These are phyloP conservation scores for Populus hybrid DNA, from an alignment of 441 rosid species.

Conservation along the genomic window DNA sequence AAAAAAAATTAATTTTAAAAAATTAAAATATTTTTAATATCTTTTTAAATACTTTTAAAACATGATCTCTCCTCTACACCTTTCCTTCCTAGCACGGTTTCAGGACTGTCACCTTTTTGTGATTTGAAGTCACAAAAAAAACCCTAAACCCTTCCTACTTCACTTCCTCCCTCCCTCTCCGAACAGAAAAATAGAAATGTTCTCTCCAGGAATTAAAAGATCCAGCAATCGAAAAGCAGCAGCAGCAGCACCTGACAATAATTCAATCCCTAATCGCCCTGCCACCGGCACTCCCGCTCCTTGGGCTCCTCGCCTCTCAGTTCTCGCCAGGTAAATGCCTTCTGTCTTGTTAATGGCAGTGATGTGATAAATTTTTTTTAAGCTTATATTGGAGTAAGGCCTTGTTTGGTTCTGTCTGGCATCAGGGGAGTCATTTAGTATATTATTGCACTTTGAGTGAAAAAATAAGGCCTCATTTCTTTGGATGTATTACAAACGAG, in stretches of 20 bases:
- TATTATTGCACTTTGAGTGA: neutral
- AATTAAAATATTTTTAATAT: too few relatives aligned
- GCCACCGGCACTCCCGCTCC: conserved; percentile 85
- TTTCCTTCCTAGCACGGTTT: neutral
- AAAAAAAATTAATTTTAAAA: too few relatives aligned
- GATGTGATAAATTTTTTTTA: too few relatives aligned
- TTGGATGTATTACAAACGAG: neutral
- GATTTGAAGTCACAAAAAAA: too few relatives aligned
- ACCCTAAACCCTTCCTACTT: neutral
- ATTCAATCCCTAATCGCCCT: conserved; percentile 59
- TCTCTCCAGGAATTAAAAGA: conserved; percentile 69
- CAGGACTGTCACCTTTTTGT: neutral
- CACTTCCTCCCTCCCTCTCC: neutral
- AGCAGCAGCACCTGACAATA: conserved; percentile 26
- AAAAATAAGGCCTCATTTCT: neutral
- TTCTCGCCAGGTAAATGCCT: conserved; percentile 69
- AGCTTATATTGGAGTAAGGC: neutral
- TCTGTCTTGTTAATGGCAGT: neutral
- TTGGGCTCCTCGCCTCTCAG: conserved; percentile 90
- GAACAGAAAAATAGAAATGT: conserved; percentile 37
- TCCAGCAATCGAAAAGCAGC: conserved; percentile 32
- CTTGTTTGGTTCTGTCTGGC: neutral
- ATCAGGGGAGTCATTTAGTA: neutral
- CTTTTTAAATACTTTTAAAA: too few relatives aligned
- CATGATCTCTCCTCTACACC: neutral